Percentiles rank a stretch among this genome's conserved stretches.
These are phyloP conservation scores for Chrysochromulina tobinii DNA, from an alignment of 78 protist genomes.

Conservation along the genomic window DNA sequence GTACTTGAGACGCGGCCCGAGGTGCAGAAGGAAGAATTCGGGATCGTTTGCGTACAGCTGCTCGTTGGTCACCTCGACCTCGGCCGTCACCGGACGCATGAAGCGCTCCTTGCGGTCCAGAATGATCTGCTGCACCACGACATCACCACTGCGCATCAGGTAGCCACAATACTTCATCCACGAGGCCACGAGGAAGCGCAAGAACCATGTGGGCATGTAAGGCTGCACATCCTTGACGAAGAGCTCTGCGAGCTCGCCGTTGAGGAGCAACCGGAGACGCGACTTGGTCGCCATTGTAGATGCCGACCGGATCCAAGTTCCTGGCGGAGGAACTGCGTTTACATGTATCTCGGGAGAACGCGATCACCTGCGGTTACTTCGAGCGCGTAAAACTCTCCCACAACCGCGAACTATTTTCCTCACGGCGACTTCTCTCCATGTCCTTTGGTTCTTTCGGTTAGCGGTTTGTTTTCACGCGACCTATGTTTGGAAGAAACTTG, in stretches of 20 bases:
- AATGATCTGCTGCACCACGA: not conserved
- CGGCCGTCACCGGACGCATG: not conserved
- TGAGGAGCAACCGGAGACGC: too few species aligned
- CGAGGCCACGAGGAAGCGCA: not conserved
- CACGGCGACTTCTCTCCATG: too few species aligned
- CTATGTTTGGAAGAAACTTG: too few species aligned
- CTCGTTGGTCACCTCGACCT: not conserved
- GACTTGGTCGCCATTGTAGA: too few species aligned
- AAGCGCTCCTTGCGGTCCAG: not conserved
- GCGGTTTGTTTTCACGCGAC: too few species aligned
- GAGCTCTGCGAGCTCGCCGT: not conserved
- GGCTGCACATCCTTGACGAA: not conserved
- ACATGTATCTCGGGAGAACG: too few species aligned
- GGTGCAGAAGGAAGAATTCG: not conserved
- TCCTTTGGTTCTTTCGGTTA: too few species aligned
- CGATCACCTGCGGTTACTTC: too few species aligned
- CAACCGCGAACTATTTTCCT: too few species aligned
- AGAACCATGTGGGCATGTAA: not conserved
- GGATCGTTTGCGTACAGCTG: not conserved
- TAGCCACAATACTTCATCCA: not conserved
- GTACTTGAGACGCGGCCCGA: not conserved
- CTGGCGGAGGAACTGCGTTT: too few species aligned
- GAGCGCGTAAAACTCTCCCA: too few species aligned
- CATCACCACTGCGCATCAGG: not conserved
- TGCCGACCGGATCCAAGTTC: too few species aligned